A percentile compares a stretch with the other conserved stretches of the same genome.
Evolutionary conservation across 805 yeast genomes (phyloP).

Genomic region (Starmerella bombi): DNA sequence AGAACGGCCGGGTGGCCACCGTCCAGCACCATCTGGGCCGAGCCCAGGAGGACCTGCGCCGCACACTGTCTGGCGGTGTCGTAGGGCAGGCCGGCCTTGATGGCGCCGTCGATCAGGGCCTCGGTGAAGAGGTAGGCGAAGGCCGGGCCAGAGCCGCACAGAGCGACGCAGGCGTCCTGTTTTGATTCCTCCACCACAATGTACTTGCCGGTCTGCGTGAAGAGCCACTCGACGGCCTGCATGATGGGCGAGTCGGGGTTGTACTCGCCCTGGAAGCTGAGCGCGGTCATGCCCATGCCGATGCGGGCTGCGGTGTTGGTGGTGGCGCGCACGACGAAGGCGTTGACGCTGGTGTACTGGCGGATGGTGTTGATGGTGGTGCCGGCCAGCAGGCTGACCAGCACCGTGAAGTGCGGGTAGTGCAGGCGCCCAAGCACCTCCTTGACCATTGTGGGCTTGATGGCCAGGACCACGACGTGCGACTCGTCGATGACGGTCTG

Average conservation of each 20-base stretch:
- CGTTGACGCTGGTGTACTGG: constrained; percentile 24
- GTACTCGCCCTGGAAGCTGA: constrained; percentile 53
- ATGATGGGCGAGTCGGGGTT: constrained; percentile 23
- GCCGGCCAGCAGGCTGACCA: constrained; percentile 85
- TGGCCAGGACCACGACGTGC: constrained; percentile 64
- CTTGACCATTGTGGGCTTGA: constrained; percentile 74
- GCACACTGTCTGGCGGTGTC: constrained; percentile 75
- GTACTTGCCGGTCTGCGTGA: constrained; percentile 32
- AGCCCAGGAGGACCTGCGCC: constrained; percentile 86
- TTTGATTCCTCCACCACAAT: constrained; percentile 52
- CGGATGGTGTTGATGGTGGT: constrained; percentile 67
- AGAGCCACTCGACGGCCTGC: constrained; percentile 31
- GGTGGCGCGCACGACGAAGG: constrained; percentile 78
- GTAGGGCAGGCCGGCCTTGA: constrained; percentile 84
- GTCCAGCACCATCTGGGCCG: constrained; percentile 75
- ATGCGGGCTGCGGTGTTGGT: constrained; percentile 92
- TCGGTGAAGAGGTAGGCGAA: constrained; percentile 81
- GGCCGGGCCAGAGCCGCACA: constrained; percentile 96
- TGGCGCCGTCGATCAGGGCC: constrained; percentile 86
- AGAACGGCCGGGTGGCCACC: constrained; percentile 85
- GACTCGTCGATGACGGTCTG: constrained; percentile 47
- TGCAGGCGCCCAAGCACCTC: constrained; percentile 42
- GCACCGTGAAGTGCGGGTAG: constrained; percentile 36
- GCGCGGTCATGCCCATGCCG: constrained; percentile 88
- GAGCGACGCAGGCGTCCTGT: constrained; percentile 92